Evolutionary conservation across 192 early-diverging fungal genomes (phyloP), one percentile per base, ranked within the genome.

Genomic region (Rhizophagus clarus): DNA sequence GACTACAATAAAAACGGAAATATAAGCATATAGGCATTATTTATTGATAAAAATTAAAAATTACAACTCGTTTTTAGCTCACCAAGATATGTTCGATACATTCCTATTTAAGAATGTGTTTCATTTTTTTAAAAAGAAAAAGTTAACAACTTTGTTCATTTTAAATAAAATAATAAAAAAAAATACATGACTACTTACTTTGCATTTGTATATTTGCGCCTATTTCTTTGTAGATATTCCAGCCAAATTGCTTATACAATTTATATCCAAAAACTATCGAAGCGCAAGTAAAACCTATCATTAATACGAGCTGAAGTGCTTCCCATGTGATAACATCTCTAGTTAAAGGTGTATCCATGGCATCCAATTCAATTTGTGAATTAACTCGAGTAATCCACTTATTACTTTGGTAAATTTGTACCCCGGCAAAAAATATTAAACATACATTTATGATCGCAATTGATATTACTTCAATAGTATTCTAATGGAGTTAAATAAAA

Each of bases 181-280:
- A 47, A 1, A 74, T 40, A 15, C n/a, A n/a, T n/a, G n/a, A 42
- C 24, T 11, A 77, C 80, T 82, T 89, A 85, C 91, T 80, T 76
- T 88, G 86, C 68, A 90, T 91, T 11, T 81, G 80, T 56, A 90
- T 86, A 45, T 90, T 87, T n/a, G 91, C 90, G 20, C 91, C 90
- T 80, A 93, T 90, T 83, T 90, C 90, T 73, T 91, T 91, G 84
- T 89, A 90, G 67, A 90, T 88, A 74, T 87, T 91, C 90, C 91
- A 92, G 17, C 91, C 89, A 80, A 92, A 91, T 81, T 91, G 87
- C 56, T 84, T 83, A 70, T 88, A 92, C 32, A 92, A 81, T 51
- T 80, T 79, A 64, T 83, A 82, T n/a, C 85, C 89, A 37, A 92
- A 81, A 28, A 63, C 61, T 28, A 76, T 26, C 42, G 74, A 62